Conservation (phyloP, 2,329 filamentous ascomycete species). For the Mycosphaerella sp. region DNA sequence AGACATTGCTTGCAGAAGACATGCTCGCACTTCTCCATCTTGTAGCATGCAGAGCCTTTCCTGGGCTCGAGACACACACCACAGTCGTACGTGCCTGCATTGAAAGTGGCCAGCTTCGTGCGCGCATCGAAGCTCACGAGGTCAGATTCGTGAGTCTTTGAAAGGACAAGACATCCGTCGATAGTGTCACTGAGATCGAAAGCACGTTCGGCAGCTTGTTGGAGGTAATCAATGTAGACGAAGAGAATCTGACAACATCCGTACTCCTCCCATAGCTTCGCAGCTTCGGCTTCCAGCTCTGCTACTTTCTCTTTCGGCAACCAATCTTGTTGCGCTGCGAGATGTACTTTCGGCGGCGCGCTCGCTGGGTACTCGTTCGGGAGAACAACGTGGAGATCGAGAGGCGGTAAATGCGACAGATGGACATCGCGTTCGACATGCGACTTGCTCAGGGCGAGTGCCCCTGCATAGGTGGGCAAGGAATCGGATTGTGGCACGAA, state of each 20-base stretch:
- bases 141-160: slow-evolving; percentile 54
- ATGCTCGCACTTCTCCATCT: slow-evolving; percentile 75
- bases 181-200: slow-evolving; percentile 45
- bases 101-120: slow-evolving; percentile 67
- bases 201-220: slow-evolving; percentile 51
- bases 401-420: slow-evolving; percentile 52
- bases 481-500: slow-evolving; percentile 22
- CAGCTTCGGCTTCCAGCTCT: slow-evolving; percentile 44
- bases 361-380: slow-evolving; percentile 52
- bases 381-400: slow-evolving; percentile 49
- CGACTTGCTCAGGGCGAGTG: slow-evolving; percentile 10
- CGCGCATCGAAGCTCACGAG: slow-evolving; percentile 73
- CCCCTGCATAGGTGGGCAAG: slow-evolving; percentile 13
- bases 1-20: slow-evolving; percentile 89
- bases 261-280: slow-evolving; percentile 54
- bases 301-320: slow-evolving; percentile 42
- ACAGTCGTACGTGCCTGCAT: slow-evolving; percentile 79
- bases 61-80: slow-evolving; percentile 88
- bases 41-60: slow-evolving; percentile 70
- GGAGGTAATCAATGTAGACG: slow-evolving; percentile 55
- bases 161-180: slow-evolving; percentile 43
- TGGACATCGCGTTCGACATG: slow-evolving; percentile 38
- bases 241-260: slow-evolving; percentile 53
- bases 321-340: slow-evolving; percentile 50
- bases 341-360: slow-evolving; percentile 45